Evolutionary conservation across 2,329 filamentous ascomycete genomes (phyloP).

Genomic region (Fusarium continuum): DNA sequence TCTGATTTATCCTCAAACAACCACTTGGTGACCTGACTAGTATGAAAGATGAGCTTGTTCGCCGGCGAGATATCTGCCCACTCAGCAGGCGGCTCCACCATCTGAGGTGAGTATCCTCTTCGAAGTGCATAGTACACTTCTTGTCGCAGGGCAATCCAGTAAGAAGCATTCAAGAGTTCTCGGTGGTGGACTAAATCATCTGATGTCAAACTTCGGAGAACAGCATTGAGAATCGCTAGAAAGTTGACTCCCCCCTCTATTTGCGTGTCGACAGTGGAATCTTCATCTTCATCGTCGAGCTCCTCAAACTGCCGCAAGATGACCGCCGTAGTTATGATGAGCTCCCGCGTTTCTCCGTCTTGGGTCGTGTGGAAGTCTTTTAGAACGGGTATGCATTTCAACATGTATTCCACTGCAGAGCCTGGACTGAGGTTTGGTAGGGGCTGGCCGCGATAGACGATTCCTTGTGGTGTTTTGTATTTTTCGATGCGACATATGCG

Average conservation of each 20-base stretch:
- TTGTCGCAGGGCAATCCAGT: slow-evolving; percentile 36
- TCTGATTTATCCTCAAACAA: slow-evolving; percentile 22
- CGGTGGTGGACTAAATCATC: slow-evolving; percentile 23
- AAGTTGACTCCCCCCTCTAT: slow-evolving; percentile 26
- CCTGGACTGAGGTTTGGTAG: slow-evolving; percentile 9
- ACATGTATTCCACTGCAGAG: slow-evolving; percentile 36
- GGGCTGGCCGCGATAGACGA: slow-evolving; percentile 23
- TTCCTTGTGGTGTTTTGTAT: slow-evolving; percentile 9
- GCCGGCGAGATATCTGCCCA: slow-evolving; percentile 37
- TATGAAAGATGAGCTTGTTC: slow-evolving; percentile 33
- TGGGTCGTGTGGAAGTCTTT: slow-evolving; percentile 33
- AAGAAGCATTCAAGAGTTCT: slow-evolving; percentile 23
- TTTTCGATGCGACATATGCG: slow-evolving; percentile 20
- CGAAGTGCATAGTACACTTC: slow-evolving; percentile 34
- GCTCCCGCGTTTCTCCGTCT: slow-evolving; percentile 29
- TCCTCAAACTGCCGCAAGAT: slow-evolving; percentile 36
- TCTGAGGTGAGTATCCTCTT: slow-evolving; percentile 27
- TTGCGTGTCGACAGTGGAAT: not conserved
- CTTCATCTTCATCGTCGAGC: slow-evolving; percentile 31
- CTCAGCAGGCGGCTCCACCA: slow-evolving; percentile 27
- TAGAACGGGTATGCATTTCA: slow-evolving; percentile 24
- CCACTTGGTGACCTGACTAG: slow-evolving; percentile 35
- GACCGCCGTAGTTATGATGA: slow-evolving; percentile 27
- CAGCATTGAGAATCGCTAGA: slow-evolving; percentile 26
- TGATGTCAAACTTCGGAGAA: slow-evolving; percentile 23